Percentiles rank a stretch among this genome's conserved stretches.
Evolutionary conservation across 805 yeast species (phyloP).

Genomic region (Hanseniaspora lindneri): DNA sequence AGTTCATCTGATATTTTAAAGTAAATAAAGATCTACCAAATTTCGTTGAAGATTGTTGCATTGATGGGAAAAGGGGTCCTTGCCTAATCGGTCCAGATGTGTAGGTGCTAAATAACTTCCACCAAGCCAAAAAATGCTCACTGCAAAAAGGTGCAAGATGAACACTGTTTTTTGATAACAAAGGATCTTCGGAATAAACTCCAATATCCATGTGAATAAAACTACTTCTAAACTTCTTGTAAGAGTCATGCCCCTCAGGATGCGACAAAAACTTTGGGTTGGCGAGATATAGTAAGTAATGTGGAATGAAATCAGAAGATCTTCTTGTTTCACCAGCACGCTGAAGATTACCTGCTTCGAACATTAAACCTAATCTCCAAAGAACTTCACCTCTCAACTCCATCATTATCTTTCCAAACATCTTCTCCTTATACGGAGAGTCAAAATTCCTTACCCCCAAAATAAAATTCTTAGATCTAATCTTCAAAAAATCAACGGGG

Average conservation of each 20-base stretch:
- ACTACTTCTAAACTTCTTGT: conserved; percentile 47
- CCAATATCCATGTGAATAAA: conserved; percentile 47
- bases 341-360: conserved; percentile 47
- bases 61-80: conserved; percentile 53
- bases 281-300: conserved; percentile 49
- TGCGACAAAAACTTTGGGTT: conserved; percentile 41
- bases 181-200: conserved; percentile 28
- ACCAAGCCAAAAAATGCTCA: conserved; percentile 65
- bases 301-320: conserved; percentile 42
- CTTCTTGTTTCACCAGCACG: conserved; percentile 35
- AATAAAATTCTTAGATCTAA: conserved; percentile 45
- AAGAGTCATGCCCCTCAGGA: conserved; percentile 43
- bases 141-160: conserved; percentile 64
- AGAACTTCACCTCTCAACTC: conserved; percentile 52
- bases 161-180: conserved; percentile 45
- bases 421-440: conserved; percentile 17
- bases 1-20: conserved; percentile 56
- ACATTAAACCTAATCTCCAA: conserved; percentile 68
- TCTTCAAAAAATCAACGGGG: conserved; percentile 39
- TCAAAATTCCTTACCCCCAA: conserved; percentile 42
- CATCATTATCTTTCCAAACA: conserved; percentile 40
- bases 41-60: conserved; percentile 36
- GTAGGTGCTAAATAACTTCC: conserved; percentile 65
- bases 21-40: conserved; percentile 62
- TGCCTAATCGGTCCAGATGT: conserved; percentile 64